These are phyloP conservation scores for Mycena belliarum DNA, from an alignment of 768 basidiomycete species.

Conservation along the genomic window DNA sequence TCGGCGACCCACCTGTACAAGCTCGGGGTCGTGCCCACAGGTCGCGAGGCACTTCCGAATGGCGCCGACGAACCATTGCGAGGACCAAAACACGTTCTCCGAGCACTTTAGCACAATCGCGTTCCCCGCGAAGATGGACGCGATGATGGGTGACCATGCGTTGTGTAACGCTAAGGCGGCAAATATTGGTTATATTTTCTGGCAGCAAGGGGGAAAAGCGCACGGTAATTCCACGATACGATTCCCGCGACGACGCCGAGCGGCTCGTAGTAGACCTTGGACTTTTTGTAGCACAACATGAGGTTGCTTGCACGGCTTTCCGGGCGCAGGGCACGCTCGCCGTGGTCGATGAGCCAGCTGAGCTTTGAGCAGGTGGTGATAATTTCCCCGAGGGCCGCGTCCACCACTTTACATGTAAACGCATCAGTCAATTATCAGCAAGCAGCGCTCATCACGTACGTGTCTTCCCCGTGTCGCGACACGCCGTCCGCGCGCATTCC, in stretches of 20 bases:
- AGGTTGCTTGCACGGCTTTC: constrained; percentile 68
- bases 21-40: constrained; percentile 81
- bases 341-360: constrained; percentile 88
- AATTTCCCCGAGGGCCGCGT: constrained; percentile 93
- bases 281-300: constrained; percentile 74
- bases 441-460: constrained; percentile 50
- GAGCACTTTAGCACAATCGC: constrained; percentile 89
- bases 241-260: constrained; percentile 90
- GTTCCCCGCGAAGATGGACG: constrained; percentile 89
- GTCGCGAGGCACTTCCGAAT: constrained; percentile 74
- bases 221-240: constrained; percentile 96
- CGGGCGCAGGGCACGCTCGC: constrained; percentile 74
- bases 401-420: constrained; percentile 61
- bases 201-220: constrained; percentile 7
- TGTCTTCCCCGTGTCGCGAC: constrained; percentile 95
- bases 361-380: constrained; percentile 93
- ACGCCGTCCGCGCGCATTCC: constrained; percentile 80
- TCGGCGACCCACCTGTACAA: constrained; percentile 67
- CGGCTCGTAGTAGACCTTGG: constrained; percentile 84
- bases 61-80: constrained; percentile 77
- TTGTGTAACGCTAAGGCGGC: constrained; percentile 80
- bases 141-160: constrained; percentile 90
- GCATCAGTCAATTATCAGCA: too few species aligned
- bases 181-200: not conserved
- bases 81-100: constrained; percentile 91